Conservation (phyloP, 306 rosid genomes). For the Neltuma alba region DNA sequence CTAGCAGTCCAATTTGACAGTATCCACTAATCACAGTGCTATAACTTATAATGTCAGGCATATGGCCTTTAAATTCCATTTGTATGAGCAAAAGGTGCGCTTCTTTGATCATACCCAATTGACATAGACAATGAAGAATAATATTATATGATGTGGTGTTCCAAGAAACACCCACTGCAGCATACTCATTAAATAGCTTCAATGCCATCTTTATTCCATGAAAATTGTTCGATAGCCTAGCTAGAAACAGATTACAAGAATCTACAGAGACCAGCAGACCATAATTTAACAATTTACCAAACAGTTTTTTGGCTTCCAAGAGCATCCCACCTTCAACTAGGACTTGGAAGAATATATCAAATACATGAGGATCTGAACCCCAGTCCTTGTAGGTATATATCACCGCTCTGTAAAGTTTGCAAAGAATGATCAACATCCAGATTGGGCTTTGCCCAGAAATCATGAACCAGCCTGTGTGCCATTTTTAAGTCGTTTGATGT, state of each 20-base stretch:
- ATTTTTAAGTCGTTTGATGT: neutral
- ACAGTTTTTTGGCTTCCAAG: constrained; percentile 61
- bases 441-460: neutral
- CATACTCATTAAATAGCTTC: constrained; percentile 62
- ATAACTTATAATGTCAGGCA: constrained; percentile 83
- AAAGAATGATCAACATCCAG: neutral
- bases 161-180: constrained; percentile 72
- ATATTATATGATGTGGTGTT: constrained; percentile 66
- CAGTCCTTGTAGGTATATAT: constrained; percentile 1
- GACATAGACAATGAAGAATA: constrained; percentile 68
- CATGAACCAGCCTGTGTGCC: neutral
- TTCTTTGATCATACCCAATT: constrained; percentile 66
- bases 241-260: constrained; percentile 77
- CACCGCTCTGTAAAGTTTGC: neutral
- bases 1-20: constrained; percentile 60
- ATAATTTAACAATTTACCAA: constrained; percentile 62
- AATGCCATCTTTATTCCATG: constrained; percentile 52
- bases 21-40: constrained; percentile 71
- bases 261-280: constrained; percentile 68
- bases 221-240: constrained; percentile 48
- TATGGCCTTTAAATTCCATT: constrained; percentile 65
- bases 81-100: constrained; percentile 71
- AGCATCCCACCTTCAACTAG: constrained; percentile 71
- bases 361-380: constrained; percentile 64
- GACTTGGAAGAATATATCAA: constrained; percentile 75